Percentiles rank a stretch among this genome's conserved stretches.
phyloP scores from a whole-genome alignment of 2,329 filamentous ascomycete species.

The Paecilomyces variotii region DNA sequence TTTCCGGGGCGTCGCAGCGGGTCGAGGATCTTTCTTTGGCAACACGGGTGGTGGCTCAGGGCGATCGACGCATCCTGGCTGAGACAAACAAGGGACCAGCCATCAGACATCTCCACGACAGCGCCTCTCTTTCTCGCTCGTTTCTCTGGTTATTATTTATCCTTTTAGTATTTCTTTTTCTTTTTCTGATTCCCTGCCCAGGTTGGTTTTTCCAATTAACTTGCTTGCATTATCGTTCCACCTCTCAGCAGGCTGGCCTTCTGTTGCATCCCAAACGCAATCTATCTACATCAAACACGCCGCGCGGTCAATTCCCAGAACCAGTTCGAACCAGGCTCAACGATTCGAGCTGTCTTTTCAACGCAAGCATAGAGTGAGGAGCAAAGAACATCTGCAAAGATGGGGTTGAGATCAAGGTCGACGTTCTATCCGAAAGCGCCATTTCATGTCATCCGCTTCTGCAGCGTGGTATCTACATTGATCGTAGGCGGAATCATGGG shows the following conservation, averaged over 20 bases:
- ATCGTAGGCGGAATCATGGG: constrained; percentile 48
- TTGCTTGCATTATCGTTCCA: neutral
- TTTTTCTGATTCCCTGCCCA: neutral
- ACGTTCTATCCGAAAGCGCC: constrained; percentile 29
- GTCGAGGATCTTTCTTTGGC: neutral
- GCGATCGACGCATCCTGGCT: neutral
- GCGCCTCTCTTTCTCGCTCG: neutral
- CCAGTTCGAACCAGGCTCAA: neutral
- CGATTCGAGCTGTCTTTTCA: neutral
- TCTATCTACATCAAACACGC: neutral
- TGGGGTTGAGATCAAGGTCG: constrained; percentile 25
- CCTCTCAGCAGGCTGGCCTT: neutral
- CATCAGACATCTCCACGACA: neutral
- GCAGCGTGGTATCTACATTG: constrained; percentile 44
- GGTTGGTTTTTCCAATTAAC: too few relatives aligned
- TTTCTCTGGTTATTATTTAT: neutral
- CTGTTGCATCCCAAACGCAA: neutral
- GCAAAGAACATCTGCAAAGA: constrained; percentile 8
- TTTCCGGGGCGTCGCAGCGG: neutral
- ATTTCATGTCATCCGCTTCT: constrained; percentile 32
- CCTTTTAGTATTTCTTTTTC: neutral
- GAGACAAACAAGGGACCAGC: neutral
- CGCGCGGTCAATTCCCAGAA: neutral
- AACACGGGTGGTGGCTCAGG: neutral
- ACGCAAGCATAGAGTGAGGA: neutral